Percentiles rank a stretch among this genome's conserved stretches.
phyloP scores from a whole-genome alignment of 2,329 filamentous ascomycete species.

The Penicillium sp. region DNA sequence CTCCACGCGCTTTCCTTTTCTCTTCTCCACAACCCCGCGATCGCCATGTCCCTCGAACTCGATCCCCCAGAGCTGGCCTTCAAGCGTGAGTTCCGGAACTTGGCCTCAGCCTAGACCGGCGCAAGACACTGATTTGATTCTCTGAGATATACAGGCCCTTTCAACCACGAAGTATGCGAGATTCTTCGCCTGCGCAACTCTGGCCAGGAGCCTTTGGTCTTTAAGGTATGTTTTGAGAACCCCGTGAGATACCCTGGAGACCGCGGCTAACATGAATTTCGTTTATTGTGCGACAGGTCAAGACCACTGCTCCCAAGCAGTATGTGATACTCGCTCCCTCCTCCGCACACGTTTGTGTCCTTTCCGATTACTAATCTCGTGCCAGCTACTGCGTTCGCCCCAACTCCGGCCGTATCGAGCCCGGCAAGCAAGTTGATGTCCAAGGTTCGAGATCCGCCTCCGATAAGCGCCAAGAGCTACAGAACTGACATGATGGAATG shows the following conservation, averaged over 20 bases:
- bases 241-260: slow-evolving; percentile 20
- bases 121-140: slow-evolving; percentile 30
- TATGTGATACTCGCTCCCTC: slow-evolving; percentile 59
- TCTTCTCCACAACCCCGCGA: slow-evolving; percentile 15
- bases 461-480: slow-evolving; percentile 4
- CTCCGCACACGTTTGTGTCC: neutral
- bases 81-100: slow-evolving; percentile 66
- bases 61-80: slow-evolving; percentile 91
- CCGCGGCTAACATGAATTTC: slow-evolving; percentile 34
- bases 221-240: slow-evolving; percentile 59
- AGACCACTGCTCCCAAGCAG: slow-evolving; percentile 99
- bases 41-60: slow-evolving; percentile 90
- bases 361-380: slow-evolving; percentile 32
- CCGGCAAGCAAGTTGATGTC: slow-evolving; percentile 88
- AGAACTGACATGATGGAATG: slow-evolving; percentile 18
- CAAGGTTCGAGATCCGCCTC: slow-evolving; percentile 66
- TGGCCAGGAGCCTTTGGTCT: slow-evolving; percentile 64
- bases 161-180: slow-evolving; percentile 69
- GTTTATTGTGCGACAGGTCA: slow-evolving; percentile 68
- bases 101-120: neutral
- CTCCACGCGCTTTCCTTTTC: slow-evolving; percentile 7
- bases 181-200: slow-evolving; percentile 64
- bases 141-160: slow-evolving; percentile 58
- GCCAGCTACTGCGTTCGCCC: slow-evolving; percentile 93
- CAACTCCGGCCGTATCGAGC: slow-evolving; percentile 94